Conservation (phyloP, 1,139 yeast genomes). For the Diutina mesorugosa region DNA sequence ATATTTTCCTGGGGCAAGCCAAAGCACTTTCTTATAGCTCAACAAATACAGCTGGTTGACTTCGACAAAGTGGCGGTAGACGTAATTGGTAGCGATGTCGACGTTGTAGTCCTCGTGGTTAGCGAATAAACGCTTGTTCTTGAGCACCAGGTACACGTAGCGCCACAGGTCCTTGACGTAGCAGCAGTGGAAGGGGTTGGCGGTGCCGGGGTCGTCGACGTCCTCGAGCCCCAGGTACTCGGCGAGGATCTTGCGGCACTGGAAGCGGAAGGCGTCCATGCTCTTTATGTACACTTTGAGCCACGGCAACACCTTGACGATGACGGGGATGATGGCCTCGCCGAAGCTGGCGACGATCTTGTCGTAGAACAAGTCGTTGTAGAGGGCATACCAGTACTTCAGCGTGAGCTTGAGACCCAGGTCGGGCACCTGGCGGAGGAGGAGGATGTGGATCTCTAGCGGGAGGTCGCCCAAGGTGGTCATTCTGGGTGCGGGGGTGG, state of each 20-base stretch:
- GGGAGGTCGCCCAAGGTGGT: constrained; percentile 20
- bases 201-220: background rate
- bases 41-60: constrained; percentile 37
- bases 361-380: constrained; percentile 36
- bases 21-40: constrained; percentile 30
- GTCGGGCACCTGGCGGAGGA: constrained; percentile 28
- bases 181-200: constrained; percentile 5
- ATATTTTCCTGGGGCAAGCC: constrained; percentile 41
- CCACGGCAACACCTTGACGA: constrained; percentile 25
- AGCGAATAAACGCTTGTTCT: constrained; percentile 40
- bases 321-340: constrained; percentile 16
- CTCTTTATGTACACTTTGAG: constrained; percentile 30
- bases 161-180: constrained; percentile 43
- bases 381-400: constrained; percentile 29
- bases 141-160: constrained; percentile 35
- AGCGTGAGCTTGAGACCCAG: constrained; percentile 28
- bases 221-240: background rate
- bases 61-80: constrained; percentile 31
- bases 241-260: background rate
- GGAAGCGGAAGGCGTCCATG: constrained; percentile 27
- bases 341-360: constrained; percentile 33
- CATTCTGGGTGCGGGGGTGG: background rate
- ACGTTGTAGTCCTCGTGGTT: constrained; percentile 37
- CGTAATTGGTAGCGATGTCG: constrained; percentile 36
- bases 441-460: constrained; percentile 32